phyloP scores from a whole-genome alignment of 2,329 filamentous ascomycete genomes.

The Fusarium cyanostomum region DNA sequence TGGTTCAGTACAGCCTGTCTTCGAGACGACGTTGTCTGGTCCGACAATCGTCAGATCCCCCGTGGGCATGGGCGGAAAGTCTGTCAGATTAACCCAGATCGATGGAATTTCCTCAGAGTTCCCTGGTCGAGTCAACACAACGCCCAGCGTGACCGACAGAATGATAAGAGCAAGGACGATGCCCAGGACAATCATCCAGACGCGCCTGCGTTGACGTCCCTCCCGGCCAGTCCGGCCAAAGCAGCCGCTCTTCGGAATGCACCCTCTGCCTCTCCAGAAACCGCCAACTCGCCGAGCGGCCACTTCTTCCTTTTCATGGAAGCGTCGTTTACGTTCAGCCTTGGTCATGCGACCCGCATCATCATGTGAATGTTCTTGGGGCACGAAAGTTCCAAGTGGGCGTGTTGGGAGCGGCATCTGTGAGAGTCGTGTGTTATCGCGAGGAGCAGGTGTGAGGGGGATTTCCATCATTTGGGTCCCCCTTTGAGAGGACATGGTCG shows the following conservation, averaged over 20 bases:
- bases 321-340: slow-evolving; percentile 62
- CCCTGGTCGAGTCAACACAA: slow-evolving; percentile 57
- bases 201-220: slow-evolving; percentile 68
- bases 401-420: slow-evolving; percentile 54
- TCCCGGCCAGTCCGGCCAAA: slow-evolving; percentile 71
- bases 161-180: slow-evolving; percentile 64
- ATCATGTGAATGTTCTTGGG: slow-evolving; percentile 54
- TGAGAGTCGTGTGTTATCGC: slow-evolving; percentile 22
- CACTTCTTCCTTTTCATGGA: slow-evolving; percentile 73
- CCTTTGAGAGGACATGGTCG: slow-evolving; percentile 70
- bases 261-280: slow-evolving; percentile 72
- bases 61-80: slow-evolving; percentile 86
- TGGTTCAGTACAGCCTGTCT: slow-evolving; percentile 75
- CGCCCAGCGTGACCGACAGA: slow-evolving; percentile 65
- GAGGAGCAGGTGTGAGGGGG: slow-evolving; percentile 57
- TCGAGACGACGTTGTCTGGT: slow-evolving; percentile 71
- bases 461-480: slow-evolving; percentile 70
- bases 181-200: slow-evolving; percentile 64
- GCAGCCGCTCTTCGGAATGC: slow-evolving; percentile 70
- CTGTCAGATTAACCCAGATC: slow-evolving; percentile 84
- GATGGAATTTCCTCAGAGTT: slow-evolving; percentile 47
- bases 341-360: slow-evolving; percentile 54
- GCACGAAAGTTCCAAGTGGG: slow-evolving; percentile 56
- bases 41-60: slow-evolving; percentile 82
- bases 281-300: slow-evolving; percentile 66